Evolutionary conservation across 2,329 filamentous ascomycete species (phyloP).

Genomic region (Exophiala aquamarina): DNA sequence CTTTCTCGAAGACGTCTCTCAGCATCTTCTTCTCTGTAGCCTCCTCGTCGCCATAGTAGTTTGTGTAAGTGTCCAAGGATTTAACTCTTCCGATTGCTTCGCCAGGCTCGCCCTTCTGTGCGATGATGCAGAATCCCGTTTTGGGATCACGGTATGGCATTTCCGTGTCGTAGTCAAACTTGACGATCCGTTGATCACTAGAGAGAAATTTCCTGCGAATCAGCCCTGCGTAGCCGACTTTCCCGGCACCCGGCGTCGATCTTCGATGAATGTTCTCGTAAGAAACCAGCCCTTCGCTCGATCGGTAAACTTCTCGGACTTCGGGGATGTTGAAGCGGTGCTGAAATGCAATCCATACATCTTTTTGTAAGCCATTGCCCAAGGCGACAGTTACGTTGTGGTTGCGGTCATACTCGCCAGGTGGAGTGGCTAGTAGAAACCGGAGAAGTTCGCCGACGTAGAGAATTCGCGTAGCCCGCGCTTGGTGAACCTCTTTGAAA

Average conservation of each 20-base stretch:
- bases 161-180: constrained; percentile 67
- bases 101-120: constrained; percentile 65
- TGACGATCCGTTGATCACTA: constrained; percentile 61
- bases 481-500: constrained; percentile 70
- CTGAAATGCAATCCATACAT: constrained; percentile 48
- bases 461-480: constrained; percentile 66
- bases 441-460: constrained; percentile 77
- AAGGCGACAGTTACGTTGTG: constrained; percentile 44
- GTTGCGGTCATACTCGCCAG: constrained; percentile 41
- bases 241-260: constrained; percentile 58
- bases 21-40: constrained; percentile 73
- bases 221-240: constrained; percentile 47
- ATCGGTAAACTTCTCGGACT: constrained; percentile 73
- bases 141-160: constrained; percentile 64
- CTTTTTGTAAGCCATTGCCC: constrained; percentile 46
- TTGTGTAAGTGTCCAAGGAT: constrained; percentile 67
- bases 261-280: constrained; percentile 66
- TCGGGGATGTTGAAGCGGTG: constrained; percentile 39
- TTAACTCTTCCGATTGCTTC: constrained; percentile 71
- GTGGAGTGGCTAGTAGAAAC: constrained; percentile 60
- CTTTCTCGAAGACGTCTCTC: constrained; percentile 68
- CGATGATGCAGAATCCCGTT: constrained; percentile 66
- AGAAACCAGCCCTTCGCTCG: constrained; percentile 67
- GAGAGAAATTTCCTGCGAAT: constrained; percentile 36
- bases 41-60: constrained; percentile 72